phyloP scores from a whole-genome alignment of 1,284 basidiomycete species.

The Apiotrichum laibachii region DNA sequence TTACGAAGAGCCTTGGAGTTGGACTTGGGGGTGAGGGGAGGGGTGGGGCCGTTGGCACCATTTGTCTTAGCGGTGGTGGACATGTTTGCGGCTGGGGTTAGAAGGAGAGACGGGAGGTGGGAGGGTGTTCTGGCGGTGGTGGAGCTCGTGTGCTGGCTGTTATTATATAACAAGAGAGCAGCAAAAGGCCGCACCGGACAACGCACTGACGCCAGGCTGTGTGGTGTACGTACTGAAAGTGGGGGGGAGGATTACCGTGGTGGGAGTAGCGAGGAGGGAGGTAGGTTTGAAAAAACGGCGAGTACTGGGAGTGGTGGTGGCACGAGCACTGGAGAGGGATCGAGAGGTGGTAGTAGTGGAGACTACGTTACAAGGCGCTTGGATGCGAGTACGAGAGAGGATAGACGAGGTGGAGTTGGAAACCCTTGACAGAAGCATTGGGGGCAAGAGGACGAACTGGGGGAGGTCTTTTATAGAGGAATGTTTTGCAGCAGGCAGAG shows the following conservation, averaged over 20 bases:
- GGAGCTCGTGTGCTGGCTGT: too few relatives aligned
- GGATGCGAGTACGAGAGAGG: too few relatives aligned
- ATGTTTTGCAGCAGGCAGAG: too few relatives aligned
- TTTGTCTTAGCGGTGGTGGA: background rate
- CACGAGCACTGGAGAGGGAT: background rate
- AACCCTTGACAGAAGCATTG: too few relatives aligned
- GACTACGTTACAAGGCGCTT: too few relatives aligned
- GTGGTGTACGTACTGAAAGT: background rate
- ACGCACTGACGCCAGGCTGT: too few relatives aligned
- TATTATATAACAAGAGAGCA: too few relatives aligned
- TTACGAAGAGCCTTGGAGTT: constrained; percentile 19
- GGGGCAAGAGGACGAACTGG: background rate
- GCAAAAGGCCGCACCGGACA: too few relatives aligned
- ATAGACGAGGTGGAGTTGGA: background rate
- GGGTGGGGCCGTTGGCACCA: constrained; percentile 14
- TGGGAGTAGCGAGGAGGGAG: too few relatives aligned
- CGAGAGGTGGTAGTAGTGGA: background rate
- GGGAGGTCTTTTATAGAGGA: background rate
- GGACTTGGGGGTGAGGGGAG: constrained; percentile 23
- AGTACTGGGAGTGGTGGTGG: background rate
- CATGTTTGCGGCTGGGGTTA: constrained; percentile 5
- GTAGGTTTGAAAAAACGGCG: background rate
- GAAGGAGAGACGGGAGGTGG: background rate
- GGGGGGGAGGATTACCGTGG: background rate
- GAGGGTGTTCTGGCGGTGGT: background rate